Evolutionary conservation across 2,329 filamentous ascomycete species (phyloP).

Genomic region (Cladophialophora exuberans): DNA sequence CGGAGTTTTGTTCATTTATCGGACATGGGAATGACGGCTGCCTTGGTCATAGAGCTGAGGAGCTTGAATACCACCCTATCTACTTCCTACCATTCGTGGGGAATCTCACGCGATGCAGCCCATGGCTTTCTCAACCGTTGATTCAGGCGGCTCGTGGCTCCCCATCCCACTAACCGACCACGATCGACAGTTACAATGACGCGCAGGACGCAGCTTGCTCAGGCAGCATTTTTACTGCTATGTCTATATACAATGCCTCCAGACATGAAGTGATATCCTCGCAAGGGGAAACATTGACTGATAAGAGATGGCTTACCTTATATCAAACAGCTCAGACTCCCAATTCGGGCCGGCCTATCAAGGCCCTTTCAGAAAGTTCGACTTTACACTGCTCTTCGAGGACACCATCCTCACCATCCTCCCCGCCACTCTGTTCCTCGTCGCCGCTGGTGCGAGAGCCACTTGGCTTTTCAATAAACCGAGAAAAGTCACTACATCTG

Average conservation of each 20-base stretch:
- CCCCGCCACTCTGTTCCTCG: conserved; percentile 42
- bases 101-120: too few relatives aligned
- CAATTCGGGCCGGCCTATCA: conserved; percentile 27
- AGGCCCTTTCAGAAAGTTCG: conserved; percentile 37
- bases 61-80: too few relatives aligned
- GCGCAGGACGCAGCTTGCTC: neutral
- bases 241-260: neutral
- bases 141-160: too few relatives aligned
- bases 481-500: conserved; percentile 25
- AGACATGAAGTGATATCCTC: neutral
- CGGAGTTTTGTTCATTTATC: too few relatives aligned
- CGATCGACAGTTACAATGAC: conserved; percentile 1
- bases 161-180: neutral
- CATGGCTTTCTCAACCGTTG: too few relatives aligned
- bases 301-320: conserved; percentile 1
- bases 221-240: conserved; percentile 16
- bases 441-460: conserved; percentile 41
- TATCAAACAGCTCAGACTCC: conserved; percentile 25
- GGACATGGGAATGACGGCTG: too few relatives aligned
- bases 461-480: conserved; percentile 39
- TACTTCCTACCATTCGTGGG: too few relatives aligned
- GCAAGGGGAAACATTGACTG: neutral
- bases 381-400: conserved; percentile 53
- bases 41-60: too few relatives aligned
- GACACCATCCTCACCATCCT: conserved; percentile 45